Evolutionary conservation across 352 stramenopile genomes (phyloP).

Genomic region (Phytophthora colocasiae): DNA sequence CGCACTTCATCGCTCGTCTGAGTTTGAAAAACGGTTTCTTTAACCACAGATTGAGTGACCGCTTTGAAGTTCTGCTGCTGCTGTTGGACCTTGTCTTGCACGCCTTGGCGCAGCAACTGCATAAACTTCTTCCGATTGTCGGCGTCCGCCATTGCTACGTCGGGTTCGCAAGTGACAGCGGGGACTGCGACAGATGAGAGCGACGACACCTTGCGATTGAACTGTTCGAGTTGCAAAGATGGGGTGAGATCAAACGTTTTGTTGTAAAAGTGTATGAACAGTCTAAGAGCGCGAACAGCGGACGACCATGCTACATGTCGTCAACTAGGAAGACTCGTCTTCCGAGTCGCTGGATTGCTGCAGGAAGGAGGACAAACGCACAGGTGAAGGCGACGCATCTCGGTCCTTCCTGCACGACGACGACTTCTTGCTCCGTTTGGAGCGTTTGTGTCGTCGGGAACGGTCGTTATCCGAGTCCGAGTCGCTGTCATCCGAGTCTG

Average conservation of each 20-base stretch:
- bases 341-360: constrained; percentile 53
- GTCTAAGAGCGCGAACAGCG: constrained; percentile 23
- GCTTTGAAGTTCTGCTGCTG: constrained; percentile 27
- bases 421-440: constrained; percentile 53
- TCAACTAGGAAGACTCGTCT: constrained; percentile 27
- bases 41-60: neutral
- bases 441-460: constrained; percentile 41
- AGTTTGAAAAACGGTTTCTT: constrained; percentile 19
- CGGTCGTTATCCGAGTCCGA: constrained; percentile 40
- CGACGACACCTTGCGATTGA: constrained; percentile 28
- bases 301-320: neutral
- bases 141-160: constrained; percentile 26
- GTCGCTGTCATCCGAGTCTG: constrained; percentile 47
- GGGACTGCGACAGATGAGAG: constrained; percentile 8
- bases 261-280: constrained; percentile 29
- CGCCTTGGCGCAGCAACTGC: constrained; percentile 65
- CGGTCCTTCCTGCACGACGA: constrained; percentile 45
- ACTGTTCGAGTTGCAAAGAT: constrained; percentile 29
- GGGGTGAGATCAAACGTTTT: constrained; percentile 16
- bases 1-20: constrained; percentile 30
- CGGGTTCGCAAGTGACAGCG: constrained; percentile 15
- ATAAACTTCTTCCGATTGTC: constrained; percentile 53
- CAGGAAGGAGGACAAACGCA: constrained; percentile 94
- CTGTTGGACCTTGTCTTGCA: constrained; percentile 58
- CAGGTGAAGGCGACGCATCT: constrained; percentile 61